Conservation (phyloP, 2,329 filamentous ascomycete genomes). For the Albophoma yamanashiensis region DNA sequence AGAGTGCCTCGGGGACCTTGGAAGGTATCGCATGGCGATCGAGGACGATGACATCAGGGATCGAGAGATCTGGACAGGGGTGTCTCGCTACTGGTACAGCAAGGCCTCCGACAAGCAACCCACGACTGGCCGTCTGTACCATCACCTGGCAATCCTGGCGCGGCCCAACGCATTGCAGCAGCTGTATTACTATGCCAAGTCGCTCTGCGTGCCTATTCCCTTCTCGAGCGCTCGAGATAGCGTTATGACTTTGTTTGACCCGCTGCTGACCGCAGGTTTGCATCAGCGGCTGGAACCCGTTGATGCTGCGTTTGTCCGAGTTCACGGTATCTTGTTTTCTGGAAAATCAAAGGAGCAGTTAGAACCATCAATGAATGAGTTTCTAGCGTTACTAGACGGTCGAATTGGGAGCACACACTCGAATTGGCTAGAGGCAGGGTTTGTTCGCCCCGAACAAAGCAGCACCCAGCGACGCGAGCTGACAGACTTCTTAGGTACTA, state of each 20-base stretch:
- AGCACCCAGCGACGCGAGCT: neutral
- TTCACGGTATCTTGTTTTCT: slow-evolving; percentile 55
- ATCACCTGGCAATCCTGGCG: slow-evolving; percentile 75
- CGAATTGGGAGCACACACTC: slow-evolving; percentile 40
- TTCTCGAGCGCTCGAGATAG: slow-evolving; percentile 60
- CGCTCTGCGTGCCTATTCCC: slow-evolving; percentile 55
- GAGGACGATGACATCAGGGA: slow-evolving; percentile 71
- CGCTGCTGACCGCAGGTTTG: slow-evolving; percentile 30
- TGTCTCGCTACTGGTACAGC: slow-evolving; percentile 75
- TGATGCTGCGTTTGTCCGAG: slow-evolving; percentile 51
- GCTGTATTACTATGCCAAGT: slow-evolving; percentile 61
- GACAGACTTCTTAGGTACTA: slow-evolving; percentile 12
- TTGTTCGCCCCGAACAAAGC: slow-evolving; percentile 2
- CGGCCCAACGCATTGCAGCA: slow-evolving; percentile 60
- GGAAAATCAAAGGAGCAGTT: slow-evolving; percentile 36
- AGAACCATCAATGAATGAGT: slow-evolving; percentile 31
- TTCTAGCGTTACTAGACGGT: slow-evolving; percentile 40
- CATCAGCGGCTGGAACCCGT: slow-evolving; percentile 23
- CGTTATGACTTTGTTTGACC: slow-evolving; percentile 59
- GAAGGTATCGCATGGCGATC: slow-evolving; percentile 79
- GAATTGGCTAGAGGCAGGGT: slow-evolving; percentile 42
- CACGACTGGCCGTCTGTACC: slow-evolving; percentile 68
- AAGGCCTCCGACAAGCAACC: slow-evolving; percentile 71
- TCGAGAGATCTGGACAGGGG: slow-evolving; percentile 69
- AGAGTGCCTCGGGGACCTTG: slow-evolving; percentile 81